These are phyloP conservation scores for Boletus subparvulus DNA, from an alignment of 768 basidiomycete genomes.

Conservation along the genomic window DNA sequence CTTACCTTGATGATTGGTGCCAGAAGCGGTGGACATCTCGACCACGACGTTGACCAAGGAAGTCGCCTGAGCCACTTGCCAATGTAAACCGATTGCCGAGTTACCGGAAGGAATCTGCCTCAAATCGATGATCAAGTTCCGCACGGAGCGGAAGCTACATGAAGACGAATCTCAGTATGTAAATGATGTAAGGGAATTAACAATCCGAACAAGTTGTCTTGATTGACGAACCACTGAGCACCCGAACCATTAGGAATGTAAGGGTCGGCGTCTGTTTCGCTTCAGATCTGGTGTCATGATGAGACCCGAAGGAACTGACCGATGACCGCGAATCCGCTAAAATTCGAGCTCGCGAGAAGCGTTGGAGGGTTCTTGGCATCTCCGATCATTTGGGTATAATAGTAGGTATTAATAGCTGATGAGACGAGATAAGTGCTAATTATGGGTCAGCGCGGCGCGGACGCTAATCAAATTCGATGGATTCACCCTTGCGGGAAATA, in stretches of 20 bases:
- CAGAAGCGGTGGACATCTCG: constrained; percentile 62
- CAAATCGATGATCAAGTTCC: constrained; percentile 75
- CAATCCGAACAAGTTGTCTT: constrained; percentile 24
- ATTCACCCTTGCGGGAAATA: constrained; percentile 71
- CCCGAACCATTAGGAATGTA: constrained; percentile 56
- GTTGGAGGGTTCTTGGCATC: constrained; percentile 70
- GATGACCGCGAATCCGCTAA: constrained; percentile 72
- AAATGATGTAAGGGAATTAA: not conserved
- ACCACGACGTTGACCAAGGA: constrained; percentile 71
- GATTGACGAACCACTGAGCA: constrained; percentile 26
- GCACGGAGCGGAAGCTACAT: constrained; percentile 62
- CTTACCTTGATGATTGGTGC: constrained; percentile 66
- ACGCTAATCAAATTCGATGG: not conserved
- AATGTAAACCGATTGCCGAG: constrained; percentile 71
- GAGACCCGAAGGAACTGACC: constrained; percentile 39
- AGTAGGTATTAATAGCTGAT: constrained; percentile 63
- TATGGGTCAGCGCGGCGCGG: not conserved
- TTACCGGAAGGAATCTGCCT: constrained; percentile 50
- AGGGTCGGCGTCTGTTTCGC: constrained; percentile 61
- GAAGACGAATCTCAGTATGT: not conserved
- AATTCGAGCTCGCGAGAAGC: constrained; percentile 57
- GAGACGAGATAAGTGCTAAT: constrained; percentile 66
- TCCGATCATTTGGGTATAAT: constrained; percentile 77
- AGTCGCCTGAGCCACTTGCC: constrained; percentile 80
- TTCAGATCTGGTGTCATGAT: not conserved